Base-by-base conservation (phyloP, 192 early-diverging fungal genomes). In the Physocladia obscura region DNA sequence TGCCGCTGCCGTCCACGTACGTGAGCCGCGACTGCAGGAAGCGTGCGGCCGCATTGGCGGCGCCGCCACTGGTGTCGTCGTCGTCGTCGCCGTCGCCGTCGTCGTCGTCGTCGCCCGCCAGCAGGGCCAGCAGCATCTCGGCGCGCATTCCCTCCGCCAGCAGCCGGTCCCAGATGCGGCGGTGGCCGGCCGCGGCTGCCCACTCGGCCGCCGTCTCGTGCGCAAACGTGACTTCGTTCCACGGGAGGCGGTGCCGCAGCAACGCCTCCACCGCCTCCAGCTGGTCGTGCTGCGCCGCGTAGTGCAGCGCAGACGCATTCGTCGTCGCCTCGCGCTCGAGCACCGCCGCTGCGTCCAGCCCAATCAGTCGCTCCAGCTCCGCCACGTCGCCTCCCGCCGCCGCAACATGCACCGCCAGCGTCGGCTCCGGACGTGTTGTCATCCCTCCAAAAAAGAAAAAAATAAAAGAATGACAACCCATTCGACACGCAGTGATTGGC, bases 191-290 rank as follows among this genome's bases (percentile, higher is more conserved):
- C 15, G 79, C 78, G 44, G 85, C 78, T 1, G 94, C 95, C 51
- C 89, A 85, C 62, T 98, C 94, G 13, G 93, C 96, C 0, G 89
- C 94, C 24, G 92, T 91, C 31, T 86, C 84, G 71, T 85, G 84
- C 15, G 84, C 79, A 4, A 79, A 77, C 70, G 95, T 93, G 19
- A 94, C 83, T 22, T 87, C 59, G 79, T 96, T 95, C 89, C 93
- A 96, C 24, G 90, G 92, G 44, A 89, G 87, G 1, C 92, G 89
- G 47, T 29, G 29, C 40, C 11, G 8, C 2, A 80, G 51, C 31
- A 82, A 48, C 5, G 17, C 34, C 30, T 69, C 51, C 2, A 72
- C 63, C 1, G 73, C 64, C 39, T 39, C 72, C 26, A 57, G 5
- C 49, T 60, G 70, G 2, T 75, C 79, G 8, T n/a, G 3, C 17